Evolutionary conservation across 78 protist genomes (phyloP), one percentile per base, ranked within the genome.

Genomic region (Creolimax fragrantissima): DNA sequence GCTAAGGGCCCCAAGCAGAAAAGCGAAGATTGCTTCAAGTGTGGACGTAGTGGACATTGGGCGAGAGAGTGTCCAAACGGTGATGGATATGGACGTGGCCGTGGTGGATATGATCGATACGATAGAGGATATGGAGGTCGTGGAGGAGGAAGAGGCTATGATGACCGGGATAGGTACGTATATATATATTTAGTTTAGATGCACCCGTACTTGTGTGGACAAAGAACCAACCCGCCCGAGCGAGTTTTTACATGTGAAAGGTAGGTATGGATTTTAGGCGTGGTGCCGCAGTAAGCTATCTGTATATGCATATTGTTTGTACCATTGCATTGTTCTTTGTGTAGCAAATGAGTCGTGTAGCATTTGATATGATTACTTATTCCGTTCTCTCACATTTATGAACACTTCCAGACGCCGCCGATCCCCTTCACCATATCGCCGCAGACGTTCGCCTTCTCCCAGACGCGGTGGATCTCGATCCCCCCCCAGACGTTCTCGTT

Each of bases 391-490:
- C 58, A 84, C 41, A n/a, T 43, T 44, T 58, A 32, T 58, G 74
- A 58, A 32, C 36, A 58, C 74, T 35, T 43, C 5, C 88, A 44
- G n/a, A n/a, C n/a, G 74, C 74, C 11, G 74, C 11, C 74, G 74
- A 17, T 58, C 74, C 11, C 74, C 74, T 32, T 58, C 74, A 17
- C 74, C 74, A 58, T 58, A 58, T 24, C 74, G 74, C 24, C 74
- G 74, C 74, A 58, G 74, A 58, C 74, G 74, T 58, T 58, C 74
- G 24, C 74, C 74, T 24, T 32, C 39, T 58, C 74, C 74, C 24
- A 45, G 67, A 44, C 90, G 58, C 44, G 58, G 90, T 88, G 41
- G 4, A 36, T 89, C 90, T 86, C 47, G 90, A 3, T 86, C 89
- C 42, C 43, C 43, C 24, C 74, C 74, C 39, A 17, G 39, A 58